A percentile compares a stretch with the other conserved stretches of the same genome.
Conservation (phyloP, 805 yeast species). For the Metschnikowia koreensis region DNA sequence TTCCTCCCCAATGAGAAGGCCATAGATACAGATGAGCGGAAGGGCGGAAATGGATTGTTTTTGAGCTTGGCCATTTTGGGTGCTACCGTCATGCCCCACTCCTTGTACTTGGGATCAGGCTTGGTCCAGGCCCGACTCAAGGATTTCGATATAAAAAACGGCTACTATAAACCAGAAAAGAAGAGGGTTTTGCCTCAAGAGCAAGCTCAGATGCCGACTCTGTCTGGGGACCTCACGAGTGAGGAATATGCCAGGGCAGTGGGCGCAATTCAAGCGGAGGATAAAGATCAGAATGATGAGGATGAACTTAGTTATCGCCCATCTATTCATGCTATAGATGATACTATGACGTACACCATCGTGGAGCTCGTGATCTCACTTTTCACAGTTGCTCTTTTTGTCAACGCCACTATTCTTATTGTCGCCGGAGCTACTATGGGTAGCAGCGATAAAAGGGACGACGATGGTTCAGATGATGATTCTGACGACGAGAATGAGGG, state of each 20-base stretch:
- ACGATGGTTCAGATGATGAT: conserved; percentile 19
- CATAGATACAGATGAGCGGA: conserved; percentile 24
- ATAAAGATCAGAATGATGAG: conserved; percentile 16
- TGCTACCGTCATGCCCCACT: conserved; percentile 95
- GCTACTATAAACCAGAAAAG: conserved; percentile 44
- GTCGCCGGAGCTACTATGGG: conserved; percentile 86
- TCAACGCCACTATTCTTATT: conserved; percentile 83
- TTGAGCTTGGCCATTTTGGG: conserved; percentile 83
- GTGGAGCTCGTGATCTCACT: conserved; percentile 80
- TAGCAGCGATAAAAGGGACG: conserved; percentile 15
- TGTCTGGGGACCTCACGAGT: conserved; percentile 3
- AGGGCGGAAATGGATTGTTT: conserved; percentile 56
- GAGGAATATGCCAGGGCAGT: conserved; percentile 14
- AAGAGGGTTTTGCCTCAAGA: background rate
- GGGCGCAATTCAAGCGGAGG: conserved; percentile 2
- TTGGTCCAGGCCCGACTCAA: conserved; percentile 80
- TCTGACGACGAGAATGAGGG: conserved; percentile 31
- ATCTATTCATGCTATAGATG: conserved; percentile 73
- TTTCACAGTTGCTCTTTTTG: conserved; percentile 87
- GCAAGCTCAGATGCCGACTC: background rate
- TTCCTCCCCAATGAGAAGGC: conserved; percentile 53
- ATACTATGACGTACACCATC: conserved; percentile 76
- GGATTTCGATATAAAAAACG: conserved; percentile 68
- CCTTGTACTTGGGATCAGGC: conserved; percentile 80
- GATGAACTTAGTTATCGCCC: conserved; percentile 57